Base-by-base conservation (phyloP, 1,139 yeast genomes). In the Arxiozyma bovina region DNA sequence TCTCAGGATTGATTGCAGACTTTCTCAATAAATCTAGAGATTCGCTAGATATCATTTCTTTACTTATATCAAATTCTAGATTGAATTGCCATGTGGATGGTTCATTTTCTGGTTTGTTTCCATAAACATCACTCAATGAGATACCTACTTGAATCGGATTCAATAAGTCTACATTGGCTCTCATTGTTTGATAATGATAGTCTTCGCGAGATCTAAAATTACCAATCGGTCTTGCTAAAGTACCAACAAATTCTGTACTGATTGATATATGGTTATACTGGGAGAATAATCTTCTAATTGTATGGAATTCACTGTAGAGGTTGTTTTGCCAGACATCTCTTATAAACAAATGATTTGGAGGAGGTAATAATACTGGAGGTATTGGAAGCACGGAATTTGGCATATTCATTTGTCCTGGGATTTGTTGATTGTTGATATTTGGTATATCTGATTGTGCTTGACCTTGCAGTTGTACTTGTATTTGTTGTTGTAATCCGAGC, bases 31-130 rank as follows among this genome's bases (percentile, higher is more conserved):
- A 80, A 65, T 82, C 96, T 63, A 82, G 79, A 64, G 83, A 88
- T 74, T 84, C 96, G 69, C 77, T 80, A 58, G 82, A 83, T 56
- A 80, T 88, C 96, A 93, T 93, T 66, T 90, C 96, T 42, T 77
- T 74, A 40, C 77, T 74, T 48, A 87, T 73, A 69, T 87, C 93
- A 70, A 89, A 93, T 62, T 79, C 77, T 73, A 93, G 90, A 70
- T 94, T 94, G 73, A 93, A 91, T 70, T 93, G 98, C 96, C 97
- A 93, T 30, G 96, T 88, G n/a, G 87, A 80, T 45, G 85, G 78
- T 46, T 79, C 76, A 53, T 78, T 76, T 57, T 85, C 91, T 8
- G 90, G 89, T 57, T 83, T 83, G 60, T 83, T 83, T 27, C 93
- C 93, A 59, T 79, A 80, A 53, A 81, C 78, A 69, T 91, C 96